Base-by-base conservation (phyloP, 495 filamentous ascomycete species). In the Podospora sp. region DNA sequence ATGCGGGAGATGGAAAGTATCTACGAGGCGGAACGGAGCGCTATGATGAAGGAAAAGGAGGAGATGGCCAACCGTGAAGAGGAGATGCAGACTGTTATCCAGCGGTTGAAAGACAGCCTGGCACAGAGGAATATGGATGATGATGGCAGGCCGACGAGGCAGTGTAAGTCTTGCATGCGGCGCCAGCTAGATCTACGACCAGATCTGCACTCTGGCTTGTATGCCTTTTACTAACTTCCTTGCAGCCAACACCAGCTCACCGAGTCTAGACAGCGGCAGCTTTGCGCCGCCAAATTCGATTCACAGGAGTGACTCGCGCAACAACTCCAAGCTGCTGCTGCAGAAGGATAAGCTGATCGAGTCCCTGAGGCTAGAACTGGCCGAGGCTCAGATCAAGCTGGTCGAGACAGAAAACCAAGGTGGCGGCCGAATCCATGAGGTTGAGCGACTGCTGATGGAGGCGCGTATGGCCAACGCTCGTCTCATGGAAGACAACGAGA, bases 321-420 rank as follows among this genome's bases (percentile, higher is more conserved):
- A 92, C 69, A 94, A 91, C 73, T 93, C 92, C 14, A 95, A 92
- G 71, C 81, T 97, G 26, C 81, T 97, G 22, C 82, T 94, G 68
- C 93, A 97, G 78, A 99, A 98, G 78, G 94, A 98, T 78, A 96
- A 93, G 74, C 76, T 99, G 63, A 97, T 99, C 70, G 94, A 99
- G 74, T 92, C 90, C 2, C 83, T 99, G 63, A 86, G 94, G 58
- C 85, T 97, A 11, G 94, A 99, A 75, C 84, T 99, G 24, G 94
- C 95, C 26, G 95, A 97, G 73, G 90, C 91, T 18, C 94, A 99
- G 76, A 96, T 97, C 78, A 97, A 96, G 73, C 85, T 97, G 12
- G 91, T 97, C 53, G 94, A 98, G 76, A 87, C 96, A 68, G 94
- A 98, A 76, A 96, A 97, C 75, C 86, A 89, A 74, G 94, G 93